Evolutionary conservation across 495 filamentous ascomycete genomes (phyloP).

Genomic region (Aspergillus steynii): DNA sequence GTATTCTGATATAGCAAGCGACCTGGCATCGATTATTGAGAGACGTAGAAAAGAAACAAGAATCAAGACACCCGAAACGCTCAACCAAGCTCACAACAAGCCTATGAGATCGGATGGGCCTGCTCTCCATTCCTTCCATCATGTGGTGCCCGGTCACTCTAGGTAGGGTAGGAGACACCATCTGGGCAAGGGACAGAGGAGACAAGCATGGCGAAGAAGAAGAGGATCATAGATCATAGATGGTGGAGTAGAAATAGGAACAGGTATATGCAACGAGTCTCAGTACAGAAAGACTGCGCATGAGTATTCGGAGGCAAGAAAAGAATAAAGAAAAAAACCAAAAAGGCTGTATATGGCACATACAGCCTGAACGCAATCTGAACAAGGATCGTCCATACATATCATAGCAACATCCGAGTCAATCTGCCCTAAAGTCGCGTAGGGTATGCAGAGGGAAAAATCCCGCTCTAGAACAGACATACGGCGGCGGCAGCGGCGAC

Average conservation of each 20-base stretch:
- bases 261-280: no score
- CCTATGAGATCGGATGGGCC: not conserved
- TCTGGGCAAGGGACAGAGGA: not conserved
- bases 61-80: not conserved
- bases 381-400: no score
- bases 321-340: no score
- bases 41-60: not conserved
- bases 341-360: not conserved
- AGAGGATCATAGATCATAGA: not conserved
- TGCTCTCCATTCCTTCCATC: not conserved
- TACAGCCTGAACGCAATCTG: not conserved
- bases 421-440: not conserved
- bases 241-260: no score
- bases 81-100: not conserved
- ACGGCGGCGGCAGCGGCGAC: conserved; percentile 30
- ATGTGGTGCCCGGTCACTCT: not conserved
- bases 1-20: not conserved
- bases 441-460: not conserved
- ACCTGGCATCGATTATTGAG: not conserved
- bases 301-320: no score
- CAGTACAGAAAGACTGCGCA: no score
- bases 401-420: no score
- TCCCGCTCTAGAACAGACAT: conserved; percentile 29
- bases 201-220: not conserved
- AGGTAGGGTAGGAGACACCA: not conserved